A percentile compares a stretch with the other conserved stretches of the same genome.
Conservation (phyloP, 495 filamentous ascomycete species). For the Xylaria grammica region DNA sequence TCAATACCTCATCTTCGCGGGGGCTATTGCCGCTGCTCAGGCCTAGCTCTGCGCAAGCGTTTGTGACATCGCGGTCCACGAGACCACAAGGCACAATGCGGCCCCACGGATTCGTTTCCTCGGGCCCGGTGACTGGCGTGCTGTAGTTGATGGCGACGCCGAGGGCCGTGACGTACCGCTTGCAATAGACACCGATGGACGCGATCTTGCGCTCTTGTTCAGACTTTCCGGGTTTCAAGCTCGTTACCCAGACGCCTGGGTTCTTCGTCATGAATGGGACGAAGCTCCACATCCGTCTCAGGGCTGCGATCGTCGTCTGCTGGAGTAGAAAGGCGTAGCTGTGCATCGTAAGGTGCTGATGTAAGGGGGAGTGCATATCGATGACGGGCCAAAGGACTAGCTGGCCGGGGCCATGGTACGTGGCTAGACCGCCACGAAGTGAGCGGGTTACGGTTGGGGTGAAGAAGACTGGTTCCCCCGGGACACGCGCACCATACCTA, state of each 20-base stretch:
- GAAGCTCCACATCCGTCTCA: slow-evolving; percentile 59
- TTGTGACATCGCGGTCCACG: slow-evolving; percentile 76
- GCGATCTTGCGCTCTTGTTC: slow-evolving; percentile 83
- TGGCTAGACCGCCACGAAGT: slow-evolving; percentile 85
- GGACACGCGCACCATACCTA: slow-evolving; percentile 38
- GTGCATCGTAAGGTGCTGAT: slow-evolving; percentile 53
- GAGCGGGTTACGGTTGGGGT: slow-evolving; percentile 69
- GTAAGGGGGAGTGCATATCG: slow-evolving; percentile 59
- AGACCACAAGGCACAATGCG: slow-evolving; percentile 89
- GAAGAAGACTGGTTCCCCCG: slow-evolving; percentile 36
- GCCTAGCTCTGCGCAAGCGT: slow-evolving; percentile 49
- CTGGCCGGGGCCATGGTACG: slow-evolving; percentile 95
- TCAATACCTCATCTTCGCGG: background rate
- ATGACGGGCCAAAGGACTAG: slow-evolving; percentile 87
- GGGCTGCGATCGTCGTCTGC: slow-evolving; percentile 68
- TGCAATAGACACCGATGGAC: slow-evolving; percentile 85
- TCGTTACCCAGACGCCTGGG: slow-evolving; percentile 93
- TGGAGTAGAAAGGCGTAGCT: slow-evolving; percentile 80
- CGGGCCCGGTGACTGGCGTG: slow-evolving; percentile 46
- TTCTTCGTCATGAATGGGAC: slow-evolving; percentile 67
- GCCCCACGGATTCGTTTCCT: slow-evolving; percentile 46
- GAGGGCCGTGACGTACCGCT: slow-evolving; percentile 82
- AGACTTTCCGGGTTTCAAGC: no score
- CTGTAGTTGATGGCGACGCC: slow-evolving; percentile 84
- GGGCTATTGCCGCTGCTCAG: background rate